These are phyloP conservation scores for Pseudogymnoascus sp. DNA, from an alignment of 2,329 filamentous ascomycete species.

Conservation along the genomic window DNA sequence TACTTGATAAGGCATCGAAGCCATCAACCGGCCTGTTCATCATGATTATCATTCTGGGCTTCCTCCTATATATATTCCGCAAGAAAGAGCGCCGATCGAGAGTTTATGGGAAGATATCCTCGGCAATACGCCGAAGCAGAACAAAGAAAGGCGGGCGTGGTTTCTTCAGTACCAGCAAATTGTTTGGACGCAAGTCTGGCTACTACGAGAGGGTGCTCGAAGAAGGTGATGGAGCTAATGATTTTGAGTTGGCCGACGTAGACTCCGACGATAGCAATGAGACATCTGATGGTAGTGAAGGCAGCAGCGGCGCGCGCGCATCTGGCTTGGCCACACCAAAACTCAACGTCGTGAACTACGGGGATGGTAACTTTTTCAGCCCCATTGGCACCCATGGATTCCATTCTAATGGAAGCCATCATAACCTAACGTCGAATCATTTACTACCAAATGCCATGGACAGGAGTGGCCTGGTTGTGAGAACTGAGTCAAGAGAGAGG, in stretches of 20 bases:
- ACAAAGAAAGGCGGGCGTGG: slow-evolving; percentile 40
- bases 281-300: slow-evolving; percentile 54
- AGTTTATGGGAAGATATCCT: slow-evolving; percentile 47
- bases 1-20: slow-evolving; percentile 59
- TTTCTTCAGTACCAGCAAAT: slow-evolving; percentile 48
- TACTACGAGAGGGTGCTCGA: slow-evolving; percentile 81
- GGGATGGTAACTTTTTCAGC: slow-evolving; percentile 26
- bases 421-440: slow-evolving; percentile 21
- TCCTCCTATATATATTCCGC: slow-evolving; percentile 66
- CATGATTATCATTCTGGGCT: slow-evolving; percentile 64
- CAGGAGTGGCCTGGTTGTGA: slow-evolving; percentile 65
- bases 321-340: slow-evolving; percentile 64
- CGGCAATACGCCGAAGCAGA: slow-evolving; percentile 34
- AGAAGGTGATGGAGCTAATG: slow-evolving; percentile 58
- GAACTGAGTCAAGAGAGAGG: slow-evolving; percentile 81
- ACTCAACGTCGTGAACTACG: slow-evolving; percentile 45
- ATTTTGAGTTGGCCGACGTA: slow-evolving; percentile 69
- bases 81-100: slow-evolving; percentile 68
- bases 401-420: slow-evolving; percentile 24
- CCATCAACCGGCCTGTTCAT: slow-evolving; percentile 67
- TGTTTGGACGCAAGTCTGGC: slow-evolving; percentile 52
- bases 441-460: slow-evolving; percentile 41
- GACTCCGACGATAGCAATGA: slow-evolving; percentile 55
- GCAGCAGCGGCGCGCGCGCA: slow-evolving; percentile 47
- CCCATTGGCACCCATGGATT: slow-evolving; percentile 14